Evolutionary conservation across 2,329 filamentous ascomycete genomes (phyloP).

Genomic region (Lomentospora prolificans): DNA sequence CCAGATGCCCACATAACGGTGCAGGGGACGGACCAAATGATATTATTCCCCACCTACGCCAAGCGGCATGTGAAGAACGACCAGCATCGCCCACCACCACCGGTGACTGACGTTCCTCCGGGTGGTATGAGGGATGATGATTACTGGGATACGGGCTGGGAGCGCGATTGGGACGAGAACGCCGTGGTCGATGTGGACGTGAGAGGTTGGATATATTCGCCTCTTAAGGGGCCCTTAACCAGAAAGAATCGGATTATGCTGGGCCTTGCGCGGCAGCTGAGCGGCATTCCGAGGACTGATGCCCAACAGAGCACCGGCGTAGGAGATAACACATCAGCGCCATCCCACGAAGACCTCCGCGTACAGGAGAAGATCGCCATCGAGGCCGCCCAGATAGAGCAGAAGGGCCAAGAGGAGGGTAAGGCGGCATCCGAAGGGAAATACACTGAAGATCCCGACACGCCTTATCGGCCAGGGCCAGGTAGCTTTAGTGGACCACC

Average conservation of each 20-base stretch:
- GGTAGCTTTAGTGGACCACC: neutral
- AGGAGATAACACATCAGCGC: slow-evolving; percentile 18
- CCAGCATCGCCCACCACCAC: slow-evolving; percentile 17
- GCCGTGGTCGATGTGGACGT: slow-evolving; percentile 91
- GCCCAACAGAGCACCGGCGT: slow-evolving; percentile 14
- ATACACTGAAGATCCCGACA: slow-evolving; percentile 55
- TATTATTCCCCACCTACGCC: slow-evolving; percentile 90
- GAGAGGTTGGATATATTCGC: slow-evolving; percentile 87
- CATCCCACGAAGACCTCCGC: slow-evolving; percentile 37
- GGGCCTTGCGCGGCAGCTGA: slow-evolving; percentile 76
- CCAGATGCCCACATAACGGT: slow-evolving; percentile 74
- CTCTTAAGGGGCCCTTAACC: slow-evolving; percentile 74
- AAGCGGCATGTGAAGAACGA: slow-evolving; percentile 53
- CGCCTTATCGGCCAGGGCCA: neutral
- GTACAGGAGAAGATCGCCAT: slow-evolving; percentile 59
- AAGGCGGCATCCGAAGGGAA: slow-evolving; percentile 59
- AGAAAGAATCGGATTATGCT: slow-evolving; percentile 80
- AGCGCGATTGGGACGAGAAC: slow-evolving; percentile 68
- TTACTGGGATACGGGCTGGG: slow-evolving; percentile 72
- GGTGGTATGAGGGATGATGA: slow-evolving; percentile 51
- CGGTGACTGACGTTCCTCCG: slow-evolving; percentile 21
- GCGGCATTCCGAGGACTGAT: slow-evolving; percentile 67
- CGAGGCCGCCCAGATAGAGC: slow-evolving; percentile 69
- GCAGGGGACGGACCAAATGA: slow-evolving; percentile 80
- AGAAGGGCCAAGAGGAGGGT: slow-evolving; percentile 60